phyloP scores from a whole-genome alignment of 306 rosid genomes.

The Cucurbita ficifolia region DNA sequence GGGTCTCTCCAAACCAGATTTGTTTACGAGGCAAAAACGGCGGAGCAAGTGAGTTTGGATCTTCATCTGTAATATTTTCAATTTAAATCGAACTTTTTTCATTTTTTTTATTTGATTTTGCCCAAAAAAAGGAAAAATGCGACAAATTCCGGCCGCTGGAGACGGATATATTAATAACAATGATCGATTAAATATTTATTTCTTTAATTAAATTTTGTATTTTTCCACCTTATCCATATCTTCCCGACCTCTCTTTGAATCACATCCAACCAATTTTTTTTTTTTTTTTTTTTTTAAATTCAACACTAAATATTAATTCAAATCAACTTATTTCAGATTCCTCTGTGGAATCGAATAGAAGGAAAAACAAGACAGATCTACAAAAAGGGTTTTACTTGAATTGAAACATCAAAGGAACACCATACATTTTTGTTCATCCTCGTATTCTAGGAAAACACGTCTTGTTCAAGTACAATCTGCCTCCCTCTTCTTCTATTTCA shows the following conservation, averaged over 20 bases:
- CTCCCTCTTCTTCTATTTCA: background rate
- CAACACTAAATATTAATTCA: background rate
- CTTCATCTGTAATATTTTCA: constrained; percentile 54
- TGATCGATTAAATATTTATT: background rate
- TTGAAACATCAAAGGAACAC: background rate
- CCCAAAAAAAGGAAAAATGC: background rate
- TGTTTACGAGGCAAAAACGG: constrained; percentile 33
- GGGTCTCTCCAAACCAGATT: constrained; percentile 30
- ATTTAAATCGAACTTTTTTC: background rate
- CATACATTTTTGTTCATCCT: background rate
- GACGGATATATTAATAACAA: background rate
- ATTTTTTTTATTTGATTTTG: background rate
- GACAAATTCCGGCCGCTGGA: background rate
- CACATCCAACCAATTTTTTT: background rate
- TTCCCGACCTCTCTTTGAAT: background rate
- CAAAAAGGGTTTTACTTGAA: background rate
- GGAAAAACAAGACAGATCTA: background rate
- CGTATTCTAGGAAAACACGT: background rate
- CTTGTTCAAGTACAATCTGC: background rate
- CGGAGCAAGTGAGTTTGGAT: constrained; percentile 79
- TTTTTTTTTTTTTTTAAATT: background rate
- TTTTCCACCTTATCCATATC: background rate
- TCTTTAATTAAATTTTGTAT: background rate
- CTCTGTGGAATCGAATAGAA: background rate
- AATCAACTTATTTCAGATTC: background rate